These are phyloP conservation scores for Triangularia verruculosa DNA, from an alignment of 2,329 filamentous ascomycete species.

Conservation along the genomic window DNA sequence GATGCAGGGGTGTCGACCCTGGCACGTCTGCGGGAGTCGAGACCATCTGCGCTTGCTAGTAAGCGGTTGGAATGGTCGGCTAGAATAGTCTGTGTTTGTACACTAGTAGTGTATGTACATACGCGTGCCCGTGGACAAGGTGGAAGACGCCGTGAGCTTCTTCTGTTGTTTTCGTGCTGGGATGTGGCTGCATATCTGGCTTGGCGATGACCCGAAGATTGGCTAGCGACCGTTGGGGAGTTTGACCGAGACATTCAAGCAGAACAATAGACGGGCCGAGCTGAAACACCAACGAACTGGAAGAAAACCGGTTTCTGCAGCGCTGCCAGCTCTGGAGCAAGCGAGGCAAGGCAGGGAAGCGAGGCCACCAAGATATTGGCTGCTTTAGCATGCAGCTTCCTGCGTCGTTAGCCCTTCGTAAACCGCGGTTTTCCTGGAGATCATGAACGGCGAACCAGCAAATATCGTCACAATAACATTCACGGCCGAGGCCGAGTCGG, in stretches of 20 bases:
- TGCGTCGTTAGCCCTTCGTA: not conserved
- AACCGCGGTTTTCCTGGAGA: not conserved
- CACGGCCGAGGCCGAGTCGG: slow-evolving; percentile 1
- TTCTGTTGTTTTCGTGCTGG: not conserved
- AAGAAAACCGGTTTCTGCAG: not conserved
- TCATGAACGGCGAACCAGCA: not conserved
- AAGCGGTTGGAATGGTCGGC: not conserved
- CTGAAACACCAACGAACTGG: not conserved
- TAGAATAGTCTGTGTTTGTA: not conserved
- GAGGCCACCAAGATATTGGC: not conserved
- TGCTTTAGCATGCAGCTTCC: not conserved
- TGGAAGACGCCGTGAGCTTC: not conserved
- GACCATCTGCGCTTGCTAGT: not conserved
- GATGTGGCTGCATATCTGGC: not conserved
- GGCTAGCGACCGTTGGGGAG: not conserved
- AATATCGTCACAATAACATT: slow-evolving; percentile 1
- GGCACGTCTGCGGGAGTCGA: no score
- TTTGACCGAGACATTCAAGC: not conserved
- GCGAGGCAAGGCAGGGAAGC: not conserved
- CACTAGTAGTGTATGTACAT: not conserved
- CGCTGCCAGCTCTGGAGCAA: not conserved
- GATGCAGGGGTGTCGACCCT: not conserved
- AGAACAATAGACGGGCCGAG: not conserved
- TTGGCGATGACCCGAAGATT: not conserved
- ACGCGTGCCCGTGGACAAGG: not conserved